A percentile compares a stretch with the other conserved stretches of the same genome.
These are phyloP conservation scores for Thelephora ganbajun DNA, from an alignment of 768 basidiomycete species.

Conservation along the genomic window DNA sequence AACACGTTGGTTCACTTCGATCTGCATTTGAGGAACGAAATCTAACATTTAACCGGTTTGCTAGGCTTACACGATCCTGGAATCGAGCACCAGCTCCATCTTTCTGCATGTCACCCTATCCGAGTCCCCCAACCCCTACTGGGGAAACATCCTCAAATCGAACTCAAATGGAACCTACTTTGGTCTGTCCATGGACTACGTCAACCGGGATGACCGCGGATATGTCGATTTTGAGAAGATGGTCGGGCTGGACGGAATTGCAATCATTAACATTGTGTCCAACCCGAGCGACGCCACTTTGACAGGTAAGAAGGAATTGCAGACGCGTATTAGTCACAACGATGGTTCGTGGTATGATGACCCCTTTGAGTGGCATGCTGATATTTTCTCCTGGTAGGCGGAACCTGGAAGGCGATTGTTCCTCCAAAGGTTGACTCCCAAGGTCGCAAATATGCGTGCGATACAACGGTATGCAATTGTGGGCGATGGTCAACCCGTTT, in stretches of 20 bases:
- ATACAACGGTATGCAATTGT: slow-evolving; percentile 36
- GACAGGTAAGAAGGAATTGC: slow-evolving; percentile 59
- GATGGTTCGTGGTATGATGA: slow-evolving; percentile 45
- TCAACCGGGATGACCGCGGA: slow-evolving; percentile 78
- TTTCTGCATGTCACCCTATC: slow-evolving; percentile 96
- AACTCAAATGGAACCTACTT: slow-evolving; percentile 99
- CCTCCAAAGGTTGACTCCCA: slow-evolving; percentile 70
- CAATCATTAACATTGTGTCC: slow-evolving; percentile 79
- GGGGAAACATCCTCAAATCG: slow-evolving; percentile 89
- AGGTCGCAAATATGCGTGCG: slow-evolving; percentile 58
- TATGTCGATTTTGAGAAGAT: slow-evolving; percentile 98
- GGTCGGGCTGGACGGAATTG: slow-evolving; percentile 90
- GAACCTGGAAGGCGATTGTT: slow-evolving; percentile 71
- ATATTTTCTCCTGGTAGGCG: slow-evolving; percentile 31
- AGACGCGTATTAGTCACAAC: slow-evolving; percentile 89
- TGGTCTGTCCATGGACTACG: slow-evolving; percentile 71
- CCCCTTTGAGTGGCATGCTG: background rate
- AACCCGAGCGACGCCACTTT: slow-evolving; percentile 68
- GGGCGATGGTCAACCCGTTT: slow-evolving; percentile 5
- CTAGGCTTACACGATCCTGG: slow-evolving; percentile 86
- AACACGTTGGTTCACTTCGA: slow-evolving; percentile 46
- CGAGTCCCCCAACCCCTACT: slow-evolving; percentile 54
- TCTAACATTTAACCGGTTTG: background rate
- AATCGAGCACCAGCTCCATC: slow-evolving; percentile 84
- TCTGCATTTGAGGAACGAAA: background rate